Evolutionary conservation across 257 asterid genomes (phyloP).

Genomic region (Nicotiana attenuata): DNA sequence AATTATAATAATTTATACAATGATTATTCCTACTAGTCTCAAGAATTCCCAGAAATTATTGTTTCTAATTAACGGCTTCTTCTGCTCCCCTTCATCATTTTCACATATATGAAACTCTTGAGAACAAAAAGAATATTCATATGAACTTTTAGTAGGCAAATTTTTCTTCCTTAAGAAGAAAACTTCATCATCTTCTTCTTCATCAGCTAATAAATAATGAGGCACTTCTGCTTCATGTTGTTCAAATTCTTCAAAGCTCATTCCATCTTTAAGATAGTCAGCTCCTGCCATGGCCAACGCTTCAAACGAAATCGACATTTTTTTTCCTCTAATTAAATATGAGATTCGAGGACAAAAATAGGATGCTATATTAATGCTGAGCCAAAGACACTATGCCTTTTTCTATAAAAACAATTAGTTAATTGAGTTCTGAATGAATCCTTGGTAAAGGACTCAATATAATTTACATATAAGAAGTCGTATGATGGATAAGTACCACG

Average conservation of each 20-base stretch:
- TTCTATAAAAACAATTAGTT: too few species aligned
- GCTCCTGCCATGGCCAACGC: conserved; percentile 53
- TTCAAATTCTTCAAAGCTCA: not conserved
- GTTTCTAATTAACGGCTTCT: not conserved
- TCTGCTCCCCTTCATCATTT: not conserved
- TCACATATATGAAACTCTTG: not conserved
- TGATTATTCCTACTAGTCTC: not conserved
- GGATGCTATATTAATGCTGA: not conserved
- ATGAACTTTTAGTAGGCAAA: not conserved
- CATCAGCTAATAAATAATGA: not conserved
- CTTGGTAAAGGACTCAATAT: not conserved
- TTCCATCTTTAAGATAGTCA: conserved; percentile 24
- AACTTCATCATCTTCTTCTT: conserved; percentile 1
- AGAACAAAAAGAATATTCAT: not conserved
- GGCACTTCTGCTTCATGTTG: not conserved
- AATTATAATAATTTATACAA: not conserved
- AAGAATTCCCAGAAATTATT: not conserved
- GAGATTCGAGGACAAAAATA: not conserved
- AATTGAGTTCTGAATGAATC: not conserved
- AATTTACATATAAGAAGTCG: too few species aligned
- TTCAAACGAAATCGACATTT: conserved; percentile 39
- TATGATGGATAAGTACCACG: not conserved
- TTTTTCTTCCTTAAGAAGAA: not conserved
- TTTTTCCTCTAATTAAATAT: not conserved
- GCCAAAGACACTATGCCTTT: too few species aligned